phyloP scores from a whole-genome alignment of 2,329 filamentous ascomycete genomes.

The Sporothrix inflata region DNA sequence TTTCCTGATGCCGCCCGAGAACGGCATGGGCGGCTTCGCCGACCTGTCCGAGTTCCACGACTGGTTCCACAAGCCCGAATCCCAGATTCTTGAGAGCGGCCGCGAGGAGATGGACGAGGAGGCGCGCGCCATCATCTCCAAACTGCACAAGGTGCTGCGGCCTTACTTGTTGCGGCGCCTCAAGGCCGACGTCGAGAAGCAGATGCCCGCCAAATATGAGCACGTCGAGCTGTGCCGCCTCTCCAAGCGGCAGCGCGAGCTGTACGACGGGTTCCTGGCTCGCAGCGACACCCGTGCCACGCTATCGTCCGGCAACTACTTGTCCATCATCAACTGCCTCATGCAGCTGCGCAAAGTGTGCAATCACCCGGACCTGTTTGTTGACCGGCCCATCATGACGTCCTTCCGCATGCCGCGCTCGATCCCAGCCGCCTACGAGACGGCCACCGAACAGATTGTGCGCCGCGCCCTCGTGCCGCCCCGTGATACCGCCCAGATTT shows the following conservation, averaged over 20 bases:
- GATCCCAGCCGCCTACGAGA: conserved; percentile 72
- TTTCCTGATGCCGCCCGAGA: conserved; percentile 91
- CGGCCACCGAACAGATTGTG: conserved; percentile 68
- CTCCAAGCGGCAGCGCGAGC: conserved; percentile 90
- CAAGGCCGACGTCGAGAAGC: conserved; percentile 97
- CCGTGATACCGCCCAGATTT: conserved; percentile 44
- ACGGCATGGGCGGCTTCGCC: conserved; percentile 85
- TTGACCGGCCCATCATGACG: conserved; percentile 93
- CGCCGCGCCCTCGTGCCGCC: conserved; percentile 52
- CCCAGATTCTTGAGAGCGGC: conserved; percentile 93
- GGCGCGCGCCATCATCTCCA: conserved; percentile 85
- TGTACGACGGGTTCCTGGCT: conserved; percentile 96
- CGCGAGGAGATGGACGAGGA: conserved; percentile 94
- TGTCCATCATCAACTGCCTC: conserved; percentile 96
- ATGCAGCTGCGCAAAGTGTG: conserved; percentile 98
- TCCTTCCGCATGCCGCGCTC: conserved; percentile 91
- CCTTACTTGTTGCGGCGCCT: conserved; percentile 88
- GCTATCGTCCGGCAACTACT: conserved; percentile 87
- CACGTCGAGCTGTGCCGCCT: conserved; percentile 94
- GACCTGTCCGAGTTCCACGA: conserved; percentile 95
- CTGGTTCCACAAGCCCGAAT: conserved; percentile 93
- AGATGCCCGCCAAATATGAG: conserved; percentile 98
- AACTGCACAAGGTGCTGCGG: conserved; percentile 90
- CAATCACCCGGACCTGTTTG: conserved; percentile 96
- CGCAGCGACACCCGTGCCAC: conserved; percentile 87